Percentiles rank a stretch among this genome's conserved stretches.
phyloP scores from a whole-genome alignment of 2,329 filamentous ascomycete species.

The Aspergillus sp. region DNA sequence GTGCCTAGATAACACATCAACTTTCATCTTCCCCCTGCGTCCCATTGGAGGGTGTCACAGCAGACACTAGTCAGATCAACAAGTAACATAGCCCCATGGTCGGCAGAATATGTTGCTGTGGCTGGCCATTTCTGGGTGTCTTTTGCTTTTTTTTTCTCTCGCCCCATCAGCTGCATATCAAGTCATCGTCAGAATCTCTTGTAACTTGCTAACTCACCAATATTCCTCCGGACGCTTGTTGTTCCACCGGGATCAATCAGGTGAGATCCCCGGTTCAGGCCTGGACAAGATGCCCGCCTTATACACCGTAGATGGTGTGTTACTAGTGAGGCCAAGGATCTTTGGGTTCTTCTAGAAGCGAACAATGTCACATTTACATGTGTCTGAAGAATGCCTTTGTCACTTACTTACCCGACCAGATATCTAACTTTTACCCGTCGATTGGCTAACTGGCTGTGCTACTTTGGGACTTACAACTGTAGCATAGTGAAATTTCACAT shows the following conservation, averaged over 20 bases:
- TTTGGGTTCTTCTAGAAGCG: background rate
- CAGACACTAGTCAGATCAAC: background rate
- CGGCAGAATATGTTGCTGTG: background rate
- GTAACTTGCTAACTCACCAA: background rate
- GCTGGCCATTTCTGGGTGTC: background rate
- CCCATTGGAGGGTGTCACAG: background rate
- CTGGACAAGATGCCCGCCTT: background rate
- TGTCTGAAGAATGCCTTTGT: background rate
- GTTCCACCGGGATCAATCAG: background rate
- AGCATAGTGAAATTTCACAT: no score
- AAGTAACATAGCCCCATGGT: background rate
- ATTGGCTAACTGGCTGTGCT: no score
- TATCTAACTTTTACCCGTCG: no score
- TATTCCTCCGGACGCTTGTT: background rate
- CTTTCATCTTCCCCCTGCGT: background rate
- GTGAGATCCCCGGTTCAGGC: background rate
- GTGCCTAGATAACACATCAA: slow-evolving; percentile 1
- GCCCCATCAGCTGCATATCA: background rate
- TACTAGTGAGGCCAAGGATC: background rate
- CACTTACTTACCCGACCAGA: no score
- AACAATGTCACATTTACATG: background rate
- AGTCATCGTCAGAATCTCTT: background rate
- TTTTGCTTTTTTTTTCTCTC: background rate
- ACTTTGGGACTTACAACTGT: no score
- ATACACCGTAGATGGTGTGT: background rate